Base-by-base conservation (phyloP, 2,329 filamentous ascomycete genomes). In the Teratosphaeria viscida region DNA sequence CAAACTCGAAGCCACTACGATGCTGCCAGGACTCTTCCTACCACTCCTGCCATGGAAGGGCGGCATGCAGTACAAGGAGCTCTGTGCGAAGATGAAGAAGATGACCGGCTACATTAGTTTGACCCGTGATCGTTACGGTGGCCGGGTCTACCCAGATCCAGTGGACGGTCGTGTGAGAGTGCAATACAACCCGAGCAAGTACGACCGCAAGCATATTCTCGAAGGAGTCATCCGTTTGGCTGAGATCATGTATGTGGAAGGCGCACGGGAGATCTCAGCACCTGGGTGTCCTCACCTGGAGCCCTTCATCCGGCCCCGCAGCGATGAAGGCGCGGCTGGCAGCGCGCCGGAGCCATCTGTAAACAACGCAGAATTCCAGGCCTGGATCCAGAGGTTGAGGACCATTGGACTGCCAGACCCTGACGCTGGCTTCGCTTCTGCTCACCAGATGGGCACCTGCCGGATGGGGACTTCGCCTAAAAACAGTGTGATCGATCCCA, bases 401-500 rank as follows among this genome's bases (percentile, higher is more conserved):
- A 80, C 80, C 55, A 76, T 74, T 60, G 79, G 77, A 0, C 75
- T 83, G 11, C 72, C 79, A 0, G 69, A 73, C 1, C 81, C 82
- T 0, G 75, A 79, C 34, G 76, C 78, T 26, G 71, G 76, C n/a
- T 89, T 84, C 67, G 75, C 79, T 34, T 87, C 84, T n/a, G 89
- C 88, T 19, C 89, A 92, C 73, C 89, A 92, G 76, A 92, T 92
- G 88, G 86, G 88, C 26, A 84, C 84, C 10, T 89, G 86, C 67
- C 78, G 87, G 2, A 92, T 92, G 89, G 84, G 83, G 61, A 76
- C 77, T 1, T 66, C 58, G 29, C 66, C 73, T 43, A 69, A 66
- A 56, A 74, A 71, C n/a, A 74, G 76, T 26, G 78, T 77, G 8
- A 76, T 79, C 5, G 76, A 78, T 65, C 66, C 72, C 0, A 61